Evolutionary conservation across 179 eudicot species (phyloP).

Genomic region (Spinacia oleracea): DNA sequence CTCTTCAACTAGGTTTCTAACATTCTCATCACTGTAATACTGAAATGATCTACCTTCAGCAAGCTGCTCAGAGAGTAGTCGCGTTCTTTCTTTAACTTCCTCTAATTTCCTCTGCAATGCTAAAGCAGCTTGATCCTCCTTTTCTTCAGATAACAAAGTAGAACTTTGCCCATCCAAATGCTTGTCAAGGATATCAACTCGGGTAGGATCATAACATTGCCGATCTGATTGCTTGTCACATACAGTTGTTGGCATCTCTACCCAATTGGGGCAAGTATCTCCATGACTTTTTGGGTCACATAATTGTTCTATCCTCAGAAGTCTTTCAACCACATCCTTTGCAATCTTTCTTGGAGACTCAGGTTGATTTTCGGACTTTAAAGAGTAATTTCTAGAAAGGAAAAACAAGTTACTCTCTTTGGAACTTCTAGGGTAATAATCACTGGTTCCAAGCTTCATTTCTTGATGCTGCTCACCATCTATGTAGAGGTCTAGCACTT

Average conservation of each 20-base stretch:
- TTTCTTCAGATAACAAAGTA: conserved; percentile 2
- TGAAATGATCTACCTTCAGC: conserved; percentile 38
- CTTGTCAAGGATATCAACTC: conserved; percentile 18
- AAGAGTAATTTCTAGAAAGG: conserved; percentile 23
- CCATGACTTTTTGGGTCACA: conserved; percentile 22
- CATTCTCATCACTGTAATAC: conserved; percentile 35
- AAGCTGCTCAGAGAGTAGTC: conserved; percentile 50
- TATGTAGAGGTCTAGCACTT: conserved; percentile 32
- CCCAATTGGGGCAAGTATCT: conserved; percentile 1
- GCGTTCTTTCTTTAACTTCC: conserved; percentile 51
- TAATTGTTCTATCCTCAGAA: conserved; percentile 32
- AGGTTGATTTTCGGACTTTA: conserved; percentile 20
- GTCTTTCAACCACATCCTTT: conserved; percentile 38
- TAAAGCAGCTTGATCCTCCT: conserved; percentile 35
- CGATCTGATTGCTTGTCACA: too few species aligned
- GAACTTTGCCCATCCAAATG: conserved; percentile 10
- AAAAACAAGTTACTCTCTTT: conserved; percentile 23
- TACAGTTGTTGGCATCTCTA: conserved; percentile 15
- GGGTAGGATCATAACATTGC: not conserved
- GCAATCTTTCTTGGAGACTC: conserved; percentile 42
- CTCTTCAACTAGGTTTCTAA: conserved; percentile 40
- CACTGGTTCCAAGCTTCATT: conserved; percentile 17
- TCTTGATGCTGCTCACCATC: conserved; percentile 35
- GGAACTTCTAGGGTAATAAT: conserved; percentile 8
- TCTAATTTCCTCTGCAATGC: conserved; percentile 43